A percentile compares a stretch with the other conserved stretches of the same genome.
phyloP scores from a whole-genome alignment of 2,329 filamentous ascomycete species.

The Akanthomyces uredinophilus region DNA sequence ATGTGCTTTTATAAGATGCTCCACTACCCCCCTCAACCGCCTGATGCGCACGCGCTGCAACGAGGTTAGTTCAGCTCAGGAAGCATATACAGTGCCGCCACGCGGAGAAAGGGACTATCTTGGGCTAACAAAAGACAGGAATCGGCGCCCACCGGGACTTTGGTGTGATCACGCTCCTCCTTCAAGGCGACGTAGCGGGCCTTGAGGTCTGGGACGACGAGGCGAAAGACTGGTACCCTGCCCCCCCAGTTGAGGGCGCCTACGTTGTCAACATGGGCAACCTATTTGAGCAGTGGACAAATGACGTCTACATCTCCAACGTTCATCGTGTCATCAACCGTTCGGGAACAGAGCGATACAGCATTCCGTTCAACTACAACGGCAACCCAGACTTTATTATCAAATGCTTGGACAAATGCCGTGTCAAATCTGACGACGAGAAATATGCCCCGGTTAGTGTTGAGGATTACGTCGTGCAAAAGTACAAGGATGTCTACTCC shows the following conservation, averaged over 20 bases:
- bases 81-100: too few species aligned
- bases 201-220: constrained; percentile 45
- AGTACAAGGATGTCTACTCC: too few species aligned
- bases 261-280: constrained; percentile 50
- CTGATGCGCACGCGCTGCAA: constrained; percentile 18
- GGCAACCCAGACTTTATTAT: constrained; percentile 33
- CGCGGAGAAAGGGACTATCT: too few species aligned
- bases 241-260: constrained; percentile 39
- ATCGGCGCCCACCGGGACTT: constrained; percentile 44
- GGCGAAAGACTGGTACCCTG: constrained; percentile 37
- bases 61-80: not conserved
- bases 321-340: constrained; percentile 53
- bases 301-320: constrained; percentile 47
- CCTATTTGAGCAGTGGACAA: constrained; percentile 46
- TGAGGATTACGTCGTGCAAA: too few species aligned
- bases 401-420: not conserved
- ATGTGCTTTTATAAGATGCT: constrained; percentile 35
- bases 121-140: not conserved
- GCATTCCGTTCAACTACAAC: constrained; percentile 52
- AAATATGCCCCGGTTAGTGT: too few species aligned
- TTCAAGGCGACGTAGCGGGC: constrained; percentile 46
- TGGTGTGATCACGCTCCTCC: constrained; percentile 50
- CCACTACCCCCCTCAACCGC: constrained; percentile 42
- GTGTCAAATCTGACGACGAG: too few species aligned
- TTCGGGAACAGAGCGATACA: constrained; percentile 46